These are phyloP conservation scores for Chenopodium quinoa DNA, from an alignment of 148 eudicot species.

Conservation along the genomic window DNA sequence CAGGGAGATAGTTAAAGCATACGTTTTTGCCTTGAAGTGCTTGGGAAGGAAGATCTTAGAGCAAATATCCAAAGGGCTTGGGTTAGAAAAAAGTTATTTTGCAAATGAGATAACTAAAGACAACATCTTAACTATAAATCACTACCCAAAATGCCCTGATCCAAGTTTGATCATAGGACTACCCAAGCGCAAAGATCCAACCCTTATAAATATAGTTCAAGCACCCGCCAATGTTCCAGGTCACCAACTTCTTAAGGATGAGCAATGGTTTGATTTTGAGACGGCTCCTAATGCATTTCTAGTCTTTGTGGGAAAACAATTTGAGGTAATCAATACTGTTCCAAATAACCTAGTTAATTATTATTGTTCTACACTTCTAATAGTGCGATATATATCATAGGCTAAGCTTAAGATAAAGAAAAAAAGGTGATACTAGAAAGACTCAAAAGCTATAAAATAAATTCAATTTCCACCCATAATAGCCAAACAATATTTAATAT, in stretches of 20 bases:
- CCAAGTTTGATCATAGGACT: conserved; percentile 32
- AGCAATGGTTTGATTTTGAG: conserved; percentile 35
- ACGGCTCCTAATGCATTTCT: conserved; percentile 36
- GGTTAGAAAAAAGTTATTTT: conserved; percentile 28
- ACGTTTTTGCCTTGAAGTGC: conserved; percentile 11
- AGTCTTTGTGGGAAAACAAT: conserved; percentile 36
- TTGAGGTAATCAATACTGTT: conserved; percentile 25
- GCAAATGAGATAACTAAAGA: conserved; percentile 18
- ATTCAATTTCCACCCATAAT: too few relatives aligned
- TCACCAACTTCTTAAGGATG: conserved; percentile 35
- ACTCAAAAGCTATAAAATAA: too few relatives aligned
- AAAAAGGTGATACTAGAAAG: too few relatives aligned
- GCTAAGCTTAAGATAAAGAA: too few relatives aligned
- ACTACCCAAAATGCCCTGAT: conserved; percentile 34
- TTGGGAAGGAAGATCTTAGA: conserved; percentile 22
- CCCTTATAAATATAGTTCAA: conserved; percentile 31
- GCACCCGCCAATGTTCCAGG: conserved; percentile 27
- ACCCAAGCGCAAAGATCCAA: conserved; percentile 29
- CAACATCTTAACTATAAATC: conserved; percentile 20
- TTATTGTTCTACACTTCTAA: too few relatives aligned
- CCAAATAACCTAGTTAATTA: not conserved
- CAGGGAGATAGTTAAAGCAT: conserved; percentile 29
- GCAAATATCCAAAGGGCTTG: conserved; percentile 32
- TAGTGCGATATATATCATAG: too few relatives aligned
- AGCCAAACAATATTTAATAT: too few relatives aligned